A percentile compares a stretch with the other conserved stretches of the same genome.
These are phyloP conservation scores for Trichoderma gracile DNA, from an alignment of 2,329 filamentous ascomycete genomes.

Conservation along the genomic window DNA sequence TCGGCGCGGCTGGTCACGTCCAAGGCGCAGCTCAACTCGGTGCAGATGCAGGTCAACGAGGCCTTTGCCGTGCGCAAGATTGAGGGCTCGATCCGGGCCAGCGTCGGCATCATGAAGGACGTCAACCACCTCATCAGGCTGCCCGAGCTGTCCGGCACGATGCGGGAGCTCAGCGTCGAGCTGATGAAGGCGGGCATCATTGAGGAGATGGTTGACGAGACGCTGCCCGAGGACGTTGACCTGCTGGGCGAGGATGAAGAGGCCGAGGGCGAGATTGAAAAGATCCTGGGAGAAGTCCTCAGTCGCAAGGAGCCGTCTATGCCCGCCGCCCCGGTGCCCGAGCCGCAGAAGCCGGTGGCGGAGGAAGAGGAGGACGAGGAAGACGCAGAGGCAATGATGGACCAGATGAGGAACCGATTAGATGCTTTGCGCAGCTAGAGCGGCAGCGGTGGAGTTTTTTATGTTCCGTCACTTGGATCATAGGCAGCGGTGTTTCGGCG, in stretches of 20 bases:
- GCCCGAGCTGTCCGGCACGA: conserved; percentile 83
- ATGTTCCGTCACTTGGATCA: conserved; percentile 20
- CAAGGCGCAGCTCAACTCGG: conserved; percentile 87
- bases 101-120: conserved; percentile 94
- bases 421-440: conserved; percentile 83
- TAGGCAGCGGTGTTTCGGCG: conserved; percentile 25
- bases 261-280: conserved; percentile 80
- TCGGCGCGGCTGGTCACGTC: conserved; percentile 74
- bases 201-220: conserved; percentile 94
- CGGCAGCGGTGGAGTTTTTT: conserved; percentile 5
- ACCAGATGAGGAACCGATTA: conserved; percentile 88
- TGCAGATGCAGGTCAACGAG: conserved; percentile 97
- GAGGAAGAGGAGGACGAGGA: conserved; percentile 60
- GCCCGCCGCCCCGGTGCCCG: conserved; percentile 57
- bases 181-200: conserved; percentile 94
- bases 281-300: conserved; percentile 86
- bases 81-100: conserved; percentile 83
- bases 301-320: conserved; percentile 67
- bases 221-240: conserved; percentile 72
- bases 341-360: conserved; percentile 54
- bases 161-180: conserved; percentile 84
- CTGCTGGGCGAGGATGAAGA: conserved; percentile 75
- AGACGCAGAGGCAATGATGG: conserved; percentile 85
- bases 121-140: conserved; percentile 83
- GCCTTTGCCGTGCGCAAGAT: conserved; percentile 95